Conservation (phyloP, 805 yeast genomes). For the Zygotorulaspora chibaensis region DNA sequence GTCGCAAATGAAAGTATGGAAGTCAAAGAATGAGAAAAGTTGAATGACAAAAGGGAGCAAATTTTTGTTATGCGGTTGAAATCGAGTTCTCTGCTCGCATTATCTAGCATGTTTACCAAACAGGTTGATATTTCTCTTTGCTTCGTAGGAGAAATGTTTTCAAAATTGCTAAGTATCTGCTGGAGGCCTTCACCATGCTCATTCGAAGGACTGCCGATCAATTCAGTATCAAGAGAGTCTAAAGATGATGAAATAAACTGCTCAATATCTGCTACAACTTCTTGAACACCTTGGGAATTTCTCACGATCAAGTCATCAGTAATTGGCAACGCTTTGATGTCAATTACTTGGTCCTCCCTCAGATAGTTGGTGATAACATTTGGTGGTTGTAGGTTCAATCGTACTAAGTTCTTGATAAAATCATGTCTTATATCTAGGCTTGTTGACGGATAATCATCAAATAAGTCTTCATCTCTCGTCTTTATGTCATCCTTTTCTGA, state of each 20-base stretch:
- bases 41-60: slow-evolving; percentile 46
- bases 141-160: slow-evolving; percentile 43
- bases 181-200: slow-evolving; percentile 53
- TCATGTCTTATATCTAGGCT: slow-evolving; percentile 49
- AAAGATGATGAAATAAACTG: slow-evolving; percentile 26
- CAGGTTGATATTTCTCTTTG: slow-evolving; percentile 43
- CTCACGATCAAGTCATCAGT: slow-evolving; percentile 35
- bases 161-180: slow-evolving; percentile 46
- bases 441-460: slow-evolving; percentile 47
- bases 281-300: slow-evolving; percentile 34
- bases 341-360: slow-evolving; percentile 40
- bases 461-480: slow-evolving; percentile 44
- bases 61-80: slow-evolving; percentile 45
- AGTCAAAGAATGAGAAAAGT: slow-evolving; percentile 39
- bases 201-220: slow-evolving; percentile 39
- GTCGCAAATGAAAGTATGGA: slow-evolving; percentile 43
- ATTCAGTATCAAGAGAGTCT: slow-evolving; percentile 29
- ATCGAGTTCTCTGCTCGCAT: slow-evolving; percentile 41
- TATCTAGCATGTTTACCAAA: slow-evolving; percentile 31
- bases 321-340: slow-evolving; percentile 31
- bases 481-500: slow-evolving; percentile 34
- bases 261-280: slow-evolving; percentile 31
- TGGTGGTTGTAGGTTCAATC: slow-evolving; percentile 38
- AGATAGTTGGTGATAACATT: slow-evolving; percentile 34
- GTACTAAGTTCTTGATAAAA: slow-evolving; percentile 43